Percentiles rank a stretch among this genome's conserved stretches.
Conservation (phyloP, 345 rosid genomes). For the Hibiscus mutabilis region DNA sequence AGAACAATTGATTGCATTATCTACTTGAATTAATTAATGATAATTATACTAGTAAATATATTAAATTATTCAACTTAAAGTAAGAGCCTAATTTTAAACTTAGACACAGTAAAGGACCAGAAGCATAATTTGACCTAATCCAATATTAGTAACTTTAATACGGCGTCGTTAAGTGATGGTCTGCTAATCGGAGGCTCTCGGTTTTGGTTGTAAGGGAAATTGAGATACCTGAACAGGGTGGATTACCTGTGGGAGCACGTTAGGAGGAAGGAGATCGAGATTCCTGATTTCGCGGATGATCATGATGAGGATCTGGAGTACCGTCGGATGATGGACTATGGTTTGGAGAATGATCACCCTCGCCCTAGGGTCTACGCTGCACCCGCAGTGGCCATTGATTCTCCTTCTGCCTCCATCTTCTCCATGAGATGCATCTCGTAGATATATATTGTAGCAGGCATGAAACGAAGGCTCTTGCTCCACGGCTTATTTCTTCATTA, state of each 20-base stretch:
- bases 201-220: slow-evolving; percentile 62
- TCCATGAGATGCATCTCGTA: slow-evolving; percentile 66
- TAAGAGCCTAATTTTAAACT: too few relatives aligned
- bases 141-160: background rate
- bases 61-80: too few relatives aligned
- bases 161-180: background rate
- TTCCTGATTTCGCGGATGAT: slow-evolving; percentile 64
- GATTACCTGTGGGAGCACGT: slow-evolving; percentile 77
- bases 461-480: background rate
- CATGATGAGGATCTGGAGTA: slow-evolving; percentile 71
- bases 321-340: slow-evolving; percentile 76
- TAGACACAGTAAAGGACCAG: too few relatives aligned
- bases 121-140: background rate
- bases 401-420: slow-evolving; percentile 38
- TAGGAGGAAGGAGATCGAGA: slow-evolving; percentile 59
- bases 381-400: slow-evolving; percentile 36
- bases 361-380: slow-evolving; percentile 46
- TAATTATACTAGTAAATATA: too few relatives aligned
- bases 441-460: background rate
- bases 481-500: background rate
- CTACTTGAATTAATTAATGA: too few relatives aligned
- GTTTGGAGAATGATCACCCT: slow-evolving; percentile 66
- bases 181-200: background rate
- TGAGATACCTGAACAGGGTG: slow-evolving; percentile 57
- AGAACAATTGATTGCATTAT: too few relatives aligned